Base-by-base conservation (phyloP, 2,329 filamentous ascomycete genomes). In the Aspergillus sp. region DNA sequence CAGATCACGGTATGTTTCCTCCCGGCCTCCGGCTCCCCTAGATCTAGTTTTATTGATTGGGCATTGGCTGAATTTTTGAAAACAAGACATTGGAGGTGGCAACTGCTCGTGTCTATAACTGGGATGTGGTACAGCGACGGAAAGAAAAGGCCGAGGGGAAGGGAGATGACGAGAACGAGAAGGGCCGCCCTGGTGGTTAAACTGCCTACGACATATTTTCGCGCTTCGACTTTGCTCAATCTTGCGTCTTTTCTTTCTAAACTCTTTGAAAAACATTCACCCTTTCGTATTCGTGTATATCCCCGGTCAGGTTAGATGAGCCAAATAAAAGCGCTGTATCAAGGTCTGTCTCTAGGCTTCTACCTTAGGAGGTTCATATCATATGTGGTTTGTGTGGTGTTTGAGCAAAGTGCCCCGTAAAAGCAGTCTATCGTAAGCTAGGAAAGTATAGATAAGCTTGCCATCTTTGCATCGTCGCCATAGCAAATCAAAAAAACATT, bases 101-200 rank as follows among this genome's bases (percentile, higher is more conserved):
- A 4, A 92, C 94, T 46, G 95, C 95, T 22, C 85, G 95, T 65
- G 93, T 99, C n/a, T 98, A 99, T 78, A 99, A 99, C 77, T 98
- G 95, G 94, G 95, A 99, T 71, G 92, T 99, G 4, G 91, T 94
- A 49, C 91, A 96, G 81, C 91, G 96, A 78, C 84, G 95, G 68
- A 97, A 96, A 81, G 92, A 96, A 62, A 95, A 92, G 76, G 82
- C 79, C 3, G 79, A 82, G 46, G 79, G 78, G 52, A 78, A 80
- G 73, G 76, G 76, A 14, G 76, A 76, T 58, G 72, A 71, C 54
- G 87, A 77, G 22, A 45, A 32, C 2, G 50, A 54, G 32, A 54
- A 24, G 24, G 26, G 46, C 9, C 18, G 20, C 22, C 32, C 47
- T 50, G 47, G 47, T 42, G 54, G 47, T 51, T 56, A 42, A 56